Evolutionary conservation across 2,329 filamentous ascomycete genomes (phyloP).

Genomic region (Penicillium sp.): DNA sequence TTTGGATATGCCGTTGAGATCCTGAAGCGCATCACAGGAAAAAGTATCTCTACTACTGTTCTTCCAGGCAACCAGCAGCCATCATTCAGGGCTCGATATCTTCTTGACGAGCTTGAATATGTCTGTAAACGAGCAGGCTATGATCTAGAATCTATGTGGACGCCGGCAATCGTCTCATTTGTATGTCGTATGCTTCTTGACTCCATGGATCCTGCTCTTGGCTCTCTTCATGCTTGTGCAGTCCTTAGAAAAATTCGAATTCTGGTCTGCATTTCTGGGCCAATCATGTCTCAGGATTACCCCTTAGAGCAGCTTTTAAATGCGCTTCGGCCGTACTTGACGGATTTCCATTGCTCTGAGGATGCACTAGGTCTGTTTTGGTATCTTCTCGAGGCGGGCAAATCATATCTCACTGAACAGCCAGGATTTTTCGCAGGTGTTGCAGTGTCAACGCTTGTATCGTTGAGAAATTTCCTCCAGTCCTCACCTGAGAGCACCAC

Average conservation of each 20-base stretch:
- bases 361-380: constrained; percentile 83
- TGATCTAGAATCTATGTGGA: constrained; percentile 67
- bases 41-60: constrained; percentile 60
- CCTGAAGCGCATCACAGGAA: constrained; percentile 65
- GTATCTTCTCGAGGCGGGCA: constrained; percentile 72
- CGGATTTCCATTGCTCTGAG: constrained; percentile 81
- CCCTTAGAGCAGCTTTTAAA: constrained; percentile 87
- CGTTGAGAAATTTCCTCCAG: constrained; percentile 70
- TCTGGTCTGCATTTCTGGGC: constrained; percentile 71
- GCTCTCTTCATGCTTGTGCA: constrained; percentile 80
- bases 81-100: constrained; percentile 72
- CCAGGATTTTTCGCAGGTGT: constrained; percentile 80
- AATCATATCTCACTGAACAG: constrained; percentile 57
- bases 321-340: constrained; percentile 71
- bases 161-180: constrained; percentile 66
- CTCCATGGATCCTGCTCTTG: constrained; percentile 75
- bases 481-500: constrained; percentile 74
- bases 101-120: constrained; percentile 70
- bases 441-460: constrained; percentile 72
- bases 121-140: constrained; percentile 70
- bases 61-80: constrained; percentile 82
- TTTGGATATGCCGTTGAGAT: constrained; percentile 60
- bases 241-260: constrained; percentile 82
- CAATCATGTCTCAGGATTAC: constrained; percentile 70
- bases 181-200: constrained; percentile 75